Evolutionary conservation across 805 yeast genomes (phyloP), one percentile per base, ranked within the genome.

Genomic region (Wickerhamiella musiphila): DNA sequence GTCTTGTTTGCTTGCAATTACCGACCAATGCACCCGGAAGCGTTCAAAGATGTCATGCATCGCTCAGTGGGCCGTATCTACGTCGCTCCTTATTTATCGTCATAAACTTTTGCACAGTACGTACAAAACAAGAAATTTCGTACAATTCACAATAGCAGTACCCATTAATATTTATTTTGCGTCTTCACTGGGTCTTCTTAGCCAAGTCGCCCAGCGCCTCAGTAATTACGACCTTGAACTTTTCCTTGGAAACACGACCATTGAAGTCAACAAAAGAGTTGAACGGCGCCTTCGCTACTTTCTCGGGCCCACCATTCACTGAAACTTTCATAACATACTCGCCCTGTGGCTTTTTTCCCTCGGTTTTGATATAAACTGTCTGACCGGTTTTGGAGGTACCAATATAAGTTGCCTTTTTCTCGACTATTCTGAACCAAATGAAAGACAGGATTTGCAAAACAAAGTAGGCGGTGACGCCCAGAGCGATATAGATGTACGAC

Each of bases 381-480:
- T 23, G n/a, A 26, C 31, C 38, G 19, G 26, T 27, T 27, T 29
- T 28, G 7, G 31, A 16, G 10, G 32, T 13, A 20, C 46, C 49
- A 13, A 42, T 40, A 28, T 34, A 40, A 26, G 17, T 21, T 4
- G 46, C 44, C 5, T 34, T 28, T 11, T 32, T 27, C 35, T 43
- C 47, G 17, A 33, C 32, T 9, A 18, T 23, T 17, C 34, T 26
- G 28, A 31, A 26, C 39, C 40, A 41, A 7, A 37, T 30, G 14
- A 22, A 40, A 10, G 32, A 35, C 18, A 28, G 31, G 33, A 32
- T 29, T 11, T 35, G 31, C 20, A 35, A 26, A 11, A 25, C 17
- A 28, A 38, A 38, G 18, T 42, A 42, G 4, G 36, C 17, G 5
- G 15, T 34, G 18, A 46, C 44, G 10, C 37, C 29, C 10, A 28